A percentile compares a stretch with the other conserved stretches of the same genome.
These are phyloP conservation scores for Stachybotrys elegans DNA, from an alignment of 2,329 filamentous ascomycete species.

Conservation along the genomic window DNA sequence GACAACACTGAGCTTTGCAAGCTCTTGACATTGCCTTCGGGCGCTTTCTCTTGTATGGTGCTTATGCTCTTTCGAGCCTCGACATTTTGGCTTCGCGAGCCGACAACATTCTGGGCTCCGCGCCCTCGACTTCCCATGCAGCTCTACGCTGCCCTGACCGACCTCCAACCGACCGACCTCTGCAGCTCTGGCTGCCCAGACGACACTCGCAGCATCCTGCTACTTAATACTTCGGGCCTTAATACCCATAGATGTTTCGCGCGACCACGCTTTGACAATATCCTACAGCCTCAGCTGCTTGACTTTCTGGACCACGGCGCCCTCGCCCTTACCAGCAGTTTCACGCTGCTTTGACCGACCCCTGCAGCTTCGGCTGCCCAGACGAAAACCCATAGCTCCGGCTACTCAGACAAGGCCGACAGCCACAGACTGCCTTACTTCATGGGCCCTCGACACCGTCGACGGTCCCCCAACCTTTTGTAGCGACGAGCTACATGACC, in stretches of 20 bases:
- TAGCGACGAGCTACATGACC: too few species aligned
- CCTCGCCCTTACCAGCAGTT: not conserved
- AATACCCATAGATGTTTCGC: not conserved
- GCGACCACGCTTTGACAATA: not conserved
- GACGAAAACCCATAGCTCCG: not conserved
- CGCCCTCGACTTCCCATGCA: constrained; percentile 7
- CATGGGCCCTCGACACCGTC: too few species aligned
- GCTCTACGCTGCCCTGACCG: constrained; percentile 5
- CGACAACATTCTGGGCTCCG: constrained; percentile 5
- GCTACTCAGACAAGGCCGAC: not conserved
- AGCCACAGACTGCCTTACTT: too few species aligned
- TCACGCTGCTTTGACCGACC: constrained; percentile 2
- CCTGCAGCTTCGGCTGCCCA: constrained; percentile 2
- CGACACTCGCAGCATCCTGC: constrained; percentile 5
- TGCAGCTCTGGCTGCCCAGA: constrained; percentile 9
- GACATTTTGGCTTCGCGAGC: constrained; percentile 8
- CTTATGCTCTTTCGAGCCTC: constrained; percentile 5
- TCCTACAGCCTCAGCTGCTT: constrained; percentile 2
- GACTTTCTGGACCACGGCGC: not conserved
- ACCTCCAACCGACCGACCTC: constrained; percentile 10
- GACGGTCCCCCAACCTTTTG: too few species aligned
- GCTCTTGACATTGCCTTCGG: constrained; percentile 8
- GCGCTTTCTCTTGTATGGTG: constrained; percentile 4
- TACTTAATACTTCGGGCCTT: constrained; percentile 6
- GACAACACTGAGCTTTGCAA: constrained; percentile 8